These are phyloP conservation scores for Hypoxylon fuscum DNA, from an alignment of 495 filamentous ascomycete genomes.

Conservation along the genomic window DNA sequence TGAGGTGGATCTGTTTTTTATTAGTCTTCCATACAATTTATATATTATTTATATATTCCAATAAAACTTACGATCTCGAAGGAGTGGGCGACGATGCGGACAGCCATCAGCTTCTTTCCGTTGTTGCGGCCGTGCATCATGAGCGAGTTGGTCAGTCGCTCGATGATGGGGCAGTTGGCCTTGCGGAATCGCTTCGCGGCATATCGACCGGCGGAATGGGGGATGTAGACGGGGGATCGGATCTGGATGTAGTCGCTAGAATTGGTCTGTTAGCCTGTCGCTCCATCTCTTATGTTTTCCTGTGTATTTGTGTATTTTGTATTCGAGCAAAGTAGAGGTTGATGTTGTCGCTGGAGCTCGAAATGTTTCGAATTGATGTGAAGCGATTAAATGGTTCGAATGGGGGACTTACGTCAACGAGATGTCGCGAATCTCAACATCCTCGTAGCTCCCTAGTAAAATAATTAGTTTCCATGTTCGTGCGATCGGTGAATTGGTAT, in stretches of 20 bases:
- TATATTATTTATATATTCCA: too few species aligned
- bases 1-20: constrained; percentile 88
- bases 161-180: constrained; percentile 99
- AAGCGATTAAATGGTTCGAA: constrained; percentile 17
- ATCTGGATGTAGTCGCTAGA: constrained; percentile 99
- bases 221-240: constrained; percentile 96
- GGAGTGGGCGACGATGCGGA: constrained; percentile 97
- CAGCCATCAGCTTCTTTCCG: constrained; percentile 99
- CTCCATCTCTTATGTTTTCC: too few species aligned
- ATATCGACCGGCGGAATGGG: constrained; percentile 98
- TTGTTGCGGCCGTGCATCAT: constrained; percentile 99
- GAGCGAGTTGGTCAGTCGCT: constrained; percentile 99
- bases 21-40: too few species aligned
- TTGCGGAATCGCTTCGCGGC: constrained; percentile 99
- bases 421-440: constrained; percentile 99
- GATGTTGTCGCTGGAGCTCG: not conserved
- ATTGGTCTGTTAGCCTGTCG: constrained; percentile 56
- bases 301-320: too few species aligned
- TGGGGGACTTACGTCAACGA: constrained; percentile 89
- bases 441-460: constrained; percentile 81
- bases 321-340: constrained; percentile 17
- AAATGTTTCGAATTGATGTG: constrained; percentile 16
- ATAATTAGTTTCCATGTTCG: constrained; percentile 41
- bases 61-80: constrained; percentile 90
- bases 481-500: constrained; percentile 1